Evolutionary conservation across 331 rosid genomes (phyloP), one percentile per base, ranked within the genome.

Genomic region (Telfairia occidentalis): DNA sequence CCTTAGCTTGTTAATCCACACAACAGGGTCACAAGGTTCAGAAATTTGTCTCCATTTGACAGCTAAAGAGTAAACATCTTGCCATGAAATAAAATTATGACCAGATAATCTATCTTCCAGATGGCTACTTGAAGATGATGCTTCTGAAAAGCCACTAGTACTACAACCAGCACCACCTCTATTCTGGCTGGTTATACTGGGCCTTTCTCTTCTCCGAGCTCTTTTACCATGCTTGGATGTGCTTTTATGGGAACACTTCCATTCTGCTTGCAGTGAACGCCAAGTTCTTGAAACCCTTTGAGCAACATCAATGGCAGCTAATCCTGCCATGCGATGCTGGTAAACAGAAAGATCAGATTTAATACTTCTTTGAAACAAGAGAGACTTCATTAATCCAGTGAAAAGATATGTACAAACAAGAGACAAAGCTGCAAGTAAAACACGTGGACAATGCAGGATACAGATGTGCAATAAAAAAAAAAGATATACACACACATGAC

Each of bases 251-350:
- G 97, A 84, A 83, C 83, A 60, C 82, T 86, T 93, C 97, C 91
- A 89, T 80, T 91, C 96, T 1, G 59, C 50, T 83, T 84, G 93
- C 80, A 92, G 60, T 74, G 86, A 77, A 58, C 98, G 96, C 97
- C 97, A 91, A 78, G 90, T 96, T 87, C 89, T 94, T 48, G 97
- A 91, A 81, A 89, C 89, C 90, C 83, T 94, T 75, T 94, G 98
- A 28, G 98, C 97, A 81, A 94, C 86, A 87, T 94, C 98, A 85
- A 94, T 89, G 78, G 85, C 96, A 78, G 98, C 98, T 83, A 94
- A 83, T 77, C 98, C 98, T 77, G 95, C 97, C 98, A 94, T 94
- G 19, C 98, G 98, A 71, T 94, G 96, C 98, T 94, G 94, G 79
- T 76, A 86, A 57, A 88, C 77, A 77, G 67, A 64, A 80, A 78